Evolutionary conservation across 1,284 basidiomycete species (phyloP).

Genomic region (Melanopsichium pennsylvanicum): DNA sequence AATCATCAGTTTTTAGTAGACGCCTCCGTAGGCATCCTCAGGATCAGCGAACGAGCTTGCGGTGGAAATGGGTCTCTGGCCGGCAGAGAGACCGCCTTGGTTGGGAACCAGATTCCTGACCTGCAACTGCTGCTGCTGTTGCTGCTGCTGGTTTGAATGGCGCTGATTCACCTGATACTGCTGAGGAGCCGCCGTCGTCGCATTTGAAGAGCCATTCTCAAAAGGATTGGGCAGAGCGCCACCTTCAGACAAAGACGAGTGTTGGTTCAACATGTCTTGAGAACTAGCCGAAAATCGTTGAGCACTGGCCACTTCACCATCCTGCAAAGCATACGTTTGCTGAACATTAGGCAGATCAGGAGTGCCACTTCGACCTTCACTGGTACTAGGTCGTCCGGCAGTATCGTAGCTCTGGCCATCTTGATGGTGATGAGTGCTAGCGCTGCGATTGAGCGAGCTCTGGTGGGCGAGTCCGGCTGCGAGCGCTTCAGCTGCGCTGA

Average conservation of each 20-base stretch:
- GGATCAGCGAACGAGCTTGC: constrained; percentile 46
- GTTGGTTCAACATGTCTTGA: constrained; percentile 10
- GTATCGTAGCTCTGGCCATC: constrained; percentile 17
- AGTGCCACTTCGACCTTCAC: constrained; percentile 49
- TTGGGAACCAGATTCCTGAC: constrained; percentile 41
- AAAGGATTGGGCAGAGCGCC: no score
- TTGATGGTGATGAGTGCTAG: constrained; percentile 3
- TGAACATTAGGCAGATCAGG: constrained; percentile 58
- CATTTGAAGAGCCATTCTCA: no score
- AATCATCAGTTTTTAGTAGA: constrained; percentile 25
- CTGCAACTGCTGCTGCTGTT: constrained; percentile 11
- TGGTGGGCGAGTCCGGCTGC: constrained; percentile 38
- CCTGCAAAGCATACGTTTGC: constrained; percentile 46
- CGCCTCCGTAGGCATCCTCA: constrained; percentile 55
- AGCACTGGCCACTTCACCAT: constrained; percentile 3
- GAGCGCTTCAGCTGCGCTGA: constrained; percentile 29
- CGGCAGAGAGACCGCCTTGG: constrained; percentile 11
- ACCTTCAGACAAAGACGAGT: no score
- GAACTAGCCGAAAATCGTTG: constrained; percentile 11
- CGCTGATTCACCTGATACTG: no score
- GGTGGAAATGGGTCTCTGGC: constrained; percentile 46
- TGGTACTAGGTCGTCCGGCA: constrained; percentile 41
- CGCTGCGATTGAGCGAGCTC: constrained; percentile 21
- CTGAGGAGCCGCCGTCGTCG: no score
- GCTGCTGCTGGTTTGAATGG: not conserved